Conservation (phyloP, 768 basidiomycete genomes). For the Podaxis mareebaensis region DNA sequence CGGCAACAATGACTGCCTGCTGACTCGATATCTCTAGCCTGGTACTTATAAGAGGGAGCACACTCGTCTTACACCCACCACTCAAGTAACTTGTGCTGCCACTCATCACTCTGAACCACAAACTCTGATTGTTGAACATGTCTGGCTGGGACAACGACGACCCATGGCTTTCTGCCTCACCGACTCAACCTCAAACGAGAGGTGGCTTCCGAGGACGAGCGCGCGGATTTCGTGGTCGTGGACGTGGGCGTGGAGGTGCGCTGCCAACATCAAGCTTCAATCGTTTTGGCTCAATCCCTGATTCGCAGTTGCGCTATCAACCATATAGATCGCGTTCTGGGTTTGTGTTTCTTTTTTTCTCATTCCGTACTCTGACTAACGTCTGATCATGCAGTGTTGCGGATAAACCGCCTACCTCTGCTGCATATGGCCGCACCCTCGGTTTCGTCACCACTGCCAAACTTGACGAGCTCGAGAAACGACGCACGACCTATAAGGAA, state of each 20-base stretch:
- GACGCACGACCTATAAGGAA: slow-evolving; percentile 33
- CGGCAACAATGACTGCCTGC: no score
- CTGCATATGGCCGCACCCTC: slow-evolving; percentile 20
- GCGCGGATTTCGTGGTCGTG: slow-evolving; percentile 2
- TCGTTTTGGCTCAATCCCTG: slow-evolving; percentile 1
- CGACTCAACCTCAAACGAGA: not conserved
- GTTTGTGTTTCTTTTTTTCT: not conserved
- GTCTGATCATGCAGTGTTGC: not conserved
- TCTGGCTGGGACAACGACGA: not conserved
- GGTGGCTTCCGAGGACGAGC: not conserved
- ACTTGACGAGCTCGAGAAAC: slow-evolving; percentile 43
- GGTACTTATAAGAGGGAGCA: not conserved
- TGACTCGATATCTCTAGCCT: not conserved
- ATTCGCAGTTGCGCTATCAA: slow-evolving; percentile 4
- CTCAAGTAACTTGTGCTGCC: not conserved
- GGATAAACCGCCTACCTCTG: slow-evolving; percentile 13
- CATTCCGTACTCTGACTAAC: not conserved
- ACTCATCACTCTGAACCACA: not conserved
- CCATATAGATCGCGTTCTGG: slow-evolving; percentile 13
- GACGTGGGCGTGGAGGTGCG: slow-evolving; percentile 4
- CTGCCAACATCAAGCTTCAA: not conserved
- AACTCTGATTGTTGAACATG: not conserved
- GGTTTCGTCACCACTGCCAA: slow-evolving; percentile 46
- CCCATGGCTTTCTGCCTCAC: not conserved
- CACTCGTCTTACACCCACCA: no score